Evolutionary conservation across 1,284 basidiomycete species (phyloP), one percentile per base, ranked within the genome.

Genomic region (Rugosomyces carneus): DNA sequence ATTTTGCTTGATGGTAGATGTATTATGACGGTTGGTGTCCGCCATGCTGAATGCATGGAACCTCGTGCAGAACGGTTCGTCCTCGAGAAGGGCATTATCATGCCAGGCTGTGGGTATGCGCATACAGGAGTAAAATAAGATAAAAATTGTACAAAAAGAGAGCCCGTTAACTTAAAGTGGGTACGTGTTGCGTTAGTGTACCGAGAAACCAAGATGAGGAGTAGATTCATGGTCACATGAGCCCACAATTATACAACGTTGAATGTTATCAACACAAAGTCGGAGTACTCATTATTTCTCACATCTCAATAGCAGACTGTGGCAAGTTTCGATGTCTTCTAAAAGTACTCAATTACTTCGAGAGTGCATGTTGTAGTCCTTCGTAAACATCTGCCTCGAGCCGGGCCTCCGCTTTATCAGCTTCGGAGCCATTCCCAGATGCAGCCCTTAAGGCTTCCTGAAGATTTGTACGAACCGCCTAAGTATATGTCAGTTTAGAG

Each of bases 321-420:
- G 7, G 21, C 21, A 23, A 7, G 7, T 23, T 24, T 19, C 6
- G 19, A 37, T 23, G 19, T 43, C 13, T n/a, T n/a, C n/a, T n/a
- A n/a, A n/a, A n/a, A n/a, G n/a, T n/a, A n/a, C n/a, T 23, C 49
- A 19, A 43, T 66, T 75, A 85, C 67, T 82, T 83, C 49, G 76
- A 61, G 45, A 94, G 67, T 51, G 94, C 93, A 57, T 90, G 78
- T 68, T 98, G 93, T 55, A 99, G 73, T 42, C 92, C 84, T 72
- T 97, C 93, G 66, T 93, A 97, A 54, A 99, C 94, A 63, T 96
- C 93, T 41, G 90, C 88, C 72, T 98, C 95, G 67, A 98, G 84
- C 60, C 86, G 81, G 41, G 94, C 95, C 72, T 95, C 93, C 52
- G 87, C 75, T 78, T 95, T 99, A 69, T 93, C 92, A 60, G 85